phyloP scores from a whole-genome alignment of 768 basidiomycete species.

The Chalciporus chontae region DNA sequence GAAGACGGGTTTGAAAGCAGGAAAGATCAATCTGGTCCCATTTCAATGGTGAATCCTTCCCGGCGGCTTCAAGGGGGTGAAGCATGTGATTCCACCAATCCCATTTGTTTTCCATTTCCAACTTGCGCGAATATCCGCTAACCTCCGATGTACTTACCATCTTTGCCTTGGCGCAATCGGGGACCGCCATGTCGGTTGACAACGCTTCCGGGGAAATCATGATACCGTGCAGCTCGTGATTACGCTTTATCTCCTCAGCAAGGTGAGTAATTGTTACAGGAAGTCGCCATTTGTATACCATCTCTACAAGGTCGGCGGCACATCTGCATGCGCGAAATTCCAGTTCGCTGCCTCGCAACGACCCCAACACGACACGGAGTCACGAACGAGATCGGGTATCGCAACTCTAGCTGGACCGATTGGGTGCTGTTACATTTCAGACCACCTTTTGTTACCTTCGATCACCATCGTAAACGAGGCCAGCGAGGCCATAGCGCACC shows the following conservation, averaged over 20 bases:
- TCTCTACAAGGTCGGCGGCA: slow-evolving; percentile 1
- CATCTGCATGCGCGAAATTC: neutral
- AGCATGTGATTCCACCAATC: slow-evolving; percentile 40
- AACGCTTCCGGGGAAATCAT: neutral
- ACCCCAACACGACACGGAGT: neutral
- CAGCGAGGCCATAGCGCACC: slow-evolving; percentile 86
- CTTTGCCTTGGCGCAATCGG: no score
- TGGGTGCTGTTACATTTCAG: neutral
- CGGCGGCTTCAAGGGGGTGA: slow-evolving; percentile 1
- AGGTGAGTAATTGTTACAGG: neutral
- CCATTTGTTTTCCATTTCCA: neutral
- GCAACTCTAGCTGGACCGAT: neutral
- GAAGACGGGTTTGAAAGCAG: slow-evolving; percentile 5
- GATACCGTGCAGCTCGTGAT: slow-evolving; percentile 12
- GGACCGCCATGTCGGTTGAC: neutral
- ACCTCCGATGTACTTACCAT: neutral
- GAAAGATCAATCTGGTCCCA: neutral
- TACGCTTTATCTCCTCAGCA: slow-evolving; percentile 22
- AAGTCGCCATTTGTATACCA: neutral
- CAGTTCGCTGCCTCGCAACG: neutral
- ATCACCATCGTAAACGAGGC: slow-evolving; percentile 90
- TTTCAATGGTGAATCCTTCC: neutral
- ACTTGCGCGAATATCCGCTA: slow-evolving; percentile 1
- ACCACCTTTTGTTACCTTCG: slow-evolving; percentile 49
- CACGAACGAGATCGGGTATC: neutral